Percentiles rank a stretch among this genome's conserved stretches.
phyloP scores from a whole-genome alignment of 2,329 filamentous ascomycete species.

The Davidsoniella eucalypti region DNA sequence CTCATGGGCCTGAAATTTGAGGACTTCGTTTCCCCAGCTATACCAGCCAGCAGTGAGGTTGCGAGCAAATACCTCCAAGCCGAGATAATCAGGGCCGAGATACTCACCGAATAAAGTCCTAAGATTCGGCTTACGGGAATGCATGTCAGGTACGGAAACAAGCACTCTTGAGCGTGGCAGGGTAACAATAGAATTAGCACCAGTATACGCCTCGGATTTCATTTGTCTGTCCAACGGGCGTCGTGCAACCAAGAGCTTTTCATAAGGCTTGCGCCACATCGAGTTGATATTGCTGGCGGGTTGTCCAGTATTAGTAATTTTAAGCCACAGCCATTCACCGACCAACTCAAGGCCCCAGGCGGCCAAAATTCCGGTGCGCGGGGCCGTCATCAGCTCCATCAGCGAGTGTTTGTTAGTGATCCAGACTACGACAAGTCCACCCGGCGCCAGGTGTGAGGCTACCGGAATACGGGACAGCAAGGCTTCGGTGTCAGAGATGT shows the following conservation, averaged over 20 bases:
- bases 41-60: slow-evolving; percentile 62
- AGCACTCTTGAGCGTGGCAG: slow-evolving; percentile 27
- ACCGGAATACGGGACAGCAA: slow-evolving; percentile 42
- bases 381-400: slow-evolving; percentile 35
- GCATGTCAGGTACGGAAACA: slow-evolving; percentile 54
- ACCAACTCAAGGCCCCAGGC: slow-evolving; percentile 48
- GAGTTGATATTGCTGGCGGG: slow-evolving; percentile 45
- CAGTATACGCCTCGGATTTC: no score
- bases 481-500: slow-evolving; percentile 28
- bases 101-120: slow-evolving; percentile 40
- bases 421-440: slow-evolving; percentile 55
- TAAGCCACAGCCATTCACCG: slow-evolving; percentile 67
- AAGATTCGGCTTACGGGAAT: slow-evolving; percentile 64
- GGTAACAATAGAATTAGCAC: no score
- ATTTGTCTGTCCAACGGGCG: slow-evolving; percentile 15
- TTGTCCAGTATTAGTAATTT: slow-evolving; percentile 48
- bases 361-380: slow-evolving; percentile 40
- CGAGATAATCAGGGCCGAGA: slow-evolving; percentile 34
- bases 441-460: slow-evolving; percentile 31
- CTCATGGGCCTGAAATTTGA: slow-evolving; percentile 48
- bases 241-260: slow-evolving; percentile 49
- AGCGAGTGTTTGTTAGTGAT: slow-evolving; percentile 55
- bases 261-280: slow-evolving; percentile 59
- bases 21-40: slow-evolving; percentile 59
- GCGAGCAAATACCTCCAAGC: slow-evolving; percentile 63